Evolutionary conservation across 208 protist species (phyloP).

Genomic region (Acanthamoeba healyi): DNA sequence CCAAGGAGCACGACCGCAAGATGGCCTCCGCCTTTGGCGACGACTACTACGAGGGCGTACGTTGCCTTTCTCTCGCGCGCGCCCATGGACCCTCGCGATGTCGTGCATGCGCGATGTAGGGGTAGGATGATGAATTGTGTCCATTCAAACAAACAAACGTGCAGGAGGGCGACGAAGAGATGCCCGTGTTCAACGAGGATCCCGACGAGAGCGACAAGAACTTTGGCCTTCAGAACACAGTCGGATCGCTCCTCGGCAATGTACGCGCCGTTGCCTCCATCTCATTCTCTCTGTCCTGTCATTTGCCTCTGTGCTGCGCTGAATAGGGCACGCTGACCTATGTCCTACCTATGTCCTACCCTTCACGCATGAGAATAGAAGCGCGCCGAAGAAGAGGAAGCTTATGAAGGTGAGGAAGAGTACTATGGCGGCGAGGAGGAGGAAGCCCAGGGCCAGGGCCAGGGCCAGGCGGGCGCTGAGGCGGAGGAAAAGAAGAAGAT

Average conservation of each 20-base stretch:
- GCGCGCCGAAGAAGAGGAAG: neutral
- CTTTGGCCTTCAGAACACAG: neutral
- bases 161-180: neutral
- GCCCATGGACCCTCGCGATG: no score
- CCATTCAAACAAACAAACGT: neutral
- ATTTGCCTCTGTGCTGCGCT: no score
- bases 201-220: neutral
- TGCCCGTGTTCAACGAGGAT: neutral
- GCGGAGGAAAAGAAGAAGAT: neutral
- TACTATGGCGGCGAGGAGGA: neutral
- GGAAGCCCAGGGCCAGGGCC: neutral
- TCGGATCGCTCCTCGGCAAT: neutral
- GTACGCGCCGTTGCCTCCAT: neutral
- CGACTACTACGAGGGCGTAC: conserved; percentile 57
- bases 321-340: no score
- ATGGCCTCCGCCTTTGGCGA: conserved; percentile 31
- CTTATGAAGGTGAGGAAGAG: neutral
- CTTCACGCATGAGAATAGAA: no score
- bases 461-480: neutral
- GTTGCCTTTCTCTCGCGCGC: no score
- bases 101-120: no score
- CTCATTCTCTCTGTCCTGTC: neutral
- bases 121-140: neutral
- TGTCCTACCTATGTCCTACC: no score
- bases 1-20: neutral